Evolutionary conservation across 2,329 filamentous ascomycete genomes (phyloP).

Genomic region (Clonostachys sp.): DNA sequence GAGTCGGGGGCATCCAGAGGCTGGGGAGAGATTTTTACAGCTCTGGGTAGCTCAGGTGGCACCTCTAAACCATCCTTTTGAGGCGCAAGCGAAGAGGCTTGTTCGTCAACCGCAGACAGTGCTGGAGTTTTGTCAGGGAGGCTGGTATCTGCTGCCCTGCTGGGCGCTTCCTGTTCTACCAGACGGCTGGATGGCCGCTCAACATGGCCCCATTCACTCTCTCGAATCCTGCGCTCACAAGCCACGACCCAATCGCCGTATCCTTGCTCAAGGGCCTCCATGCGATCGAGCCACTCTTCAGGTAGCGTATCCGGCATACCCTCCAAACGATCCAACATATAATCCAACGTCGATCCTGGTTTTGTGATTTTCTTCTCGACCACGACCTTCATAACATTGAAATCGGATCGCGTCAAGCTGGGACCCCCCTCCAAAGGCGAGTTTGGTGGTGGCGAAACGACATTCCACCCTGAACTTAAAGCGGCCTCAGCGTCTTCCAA

Average conservation of each 20-base stretch:
- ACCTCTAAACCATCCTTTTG: neutral
- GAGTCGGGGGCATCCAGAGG: neutral
- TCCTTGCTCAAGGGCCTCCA: conserved; percentile 73
- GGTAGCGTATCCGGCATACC: conserved; percentile 80
- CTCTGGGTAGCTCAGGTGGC: conserved; percentile 1
- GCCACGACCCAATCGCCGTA: conserved; percentile 79
- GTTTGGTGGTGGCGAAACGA: conserved; percentile 32
- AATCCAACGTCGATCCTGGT: conserved; percentile 72
- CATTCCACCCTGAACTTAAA: conserved; percentile 62
- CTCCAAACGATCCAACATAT: conserved; percentile 82
- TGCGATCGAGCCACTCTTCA: conserved; percentile 78
- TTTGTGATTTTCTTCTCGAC: conserved; percentile 66
- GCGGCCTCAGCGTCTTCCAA: conserved; percentile 64
- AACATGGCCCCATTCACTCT: too few relatives aligned
- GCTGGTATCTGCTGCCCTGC: too few relatives aligned
- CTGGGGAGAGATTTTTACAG: neutral
- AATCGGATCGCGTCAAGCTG: conserved; percentile 37
- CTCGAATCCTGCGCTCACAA: conserved; percentile 64
- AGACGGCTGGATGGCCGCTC: too few relatives aligned
- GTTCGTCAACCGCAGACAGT: too few relatives aligned
- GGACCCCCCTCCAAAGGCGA: conserved; percentile 5
- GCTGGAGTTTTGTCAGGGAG: too few relatives aligned
- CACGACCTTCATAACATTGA: conserved; percentile 54
- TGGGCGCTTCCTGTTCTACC: too few relatives aligned
- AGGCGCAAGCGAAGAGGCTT: too few relatives aligned